Conservation (phyloP, 208 protist genomes). For the Acanthamoeba royreba region DNA sequence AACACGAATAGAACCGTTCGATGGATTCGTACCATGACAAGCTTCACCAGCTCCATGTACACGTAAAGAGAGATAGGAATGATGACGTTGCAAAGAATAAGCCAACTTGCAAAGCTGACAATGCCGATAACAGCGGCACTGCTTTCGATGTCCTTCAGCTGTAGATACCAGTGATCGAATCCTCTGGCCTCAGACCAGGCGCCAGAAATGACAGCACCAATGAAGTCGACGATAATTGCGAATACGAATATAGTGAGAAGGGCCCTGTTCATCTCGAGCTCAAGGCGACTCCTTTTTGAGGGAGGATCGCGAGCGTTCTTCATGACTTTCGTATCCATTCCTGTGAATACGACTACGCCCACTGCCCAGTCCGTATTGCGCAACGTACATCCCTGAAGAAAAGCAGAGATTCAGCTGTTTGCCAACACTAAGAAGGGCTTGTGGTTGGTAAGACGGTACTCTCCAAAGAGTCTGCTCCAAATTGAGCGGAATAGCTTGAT, state of each 20-base stretch:
- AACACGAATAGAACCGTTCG: neutral
- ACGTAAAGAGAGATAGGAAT: slow-evolving; percentile 84
- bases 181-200: neutral
- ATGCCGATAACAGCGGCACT: neutral
- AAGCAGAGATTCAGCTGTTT: neutral
- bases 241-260: slow-evolving; percentile 69
- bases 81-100: slow-evolving; percentile 75
- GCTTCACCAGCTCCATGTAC: slow-evolving; percentile 77
- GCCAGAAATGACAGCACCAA: slow-evolving; percentile 49
- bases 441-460: neutral
- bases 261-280: slow-evolving; percentile 62
- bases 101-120: slow-evolving; percentile 62
- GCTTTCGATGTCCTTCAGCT: slow-evolving; percentile 5
- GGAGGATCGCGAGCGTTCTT: slow-evolving; percentile 65
- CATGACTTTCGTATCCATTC: slow-evolving; percentile 77
- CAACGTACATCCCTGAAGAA: slow-evolving; percentile 54
- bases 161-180: slow-evolving; percentile 30
- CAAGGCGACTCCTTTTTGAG: slow-evolving; percentile 64
- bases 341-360: slow-evolving; percentile 75
- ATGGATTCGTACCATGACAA: slow-evolving; percentile 74
- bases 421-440: neutral
- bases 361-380: slow-evolving; percentile 67
- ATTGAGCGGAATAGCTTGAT: slow-evolving; percentile 14
- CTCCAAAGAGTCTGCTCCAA: slow-evolving; percentile 28
- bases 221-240: slow-evolving; percentile 58